Evolutionary conservation across 768 basidiomycete species (phyloP).

Genomic region (Naganishia friedmannii): DNA sequence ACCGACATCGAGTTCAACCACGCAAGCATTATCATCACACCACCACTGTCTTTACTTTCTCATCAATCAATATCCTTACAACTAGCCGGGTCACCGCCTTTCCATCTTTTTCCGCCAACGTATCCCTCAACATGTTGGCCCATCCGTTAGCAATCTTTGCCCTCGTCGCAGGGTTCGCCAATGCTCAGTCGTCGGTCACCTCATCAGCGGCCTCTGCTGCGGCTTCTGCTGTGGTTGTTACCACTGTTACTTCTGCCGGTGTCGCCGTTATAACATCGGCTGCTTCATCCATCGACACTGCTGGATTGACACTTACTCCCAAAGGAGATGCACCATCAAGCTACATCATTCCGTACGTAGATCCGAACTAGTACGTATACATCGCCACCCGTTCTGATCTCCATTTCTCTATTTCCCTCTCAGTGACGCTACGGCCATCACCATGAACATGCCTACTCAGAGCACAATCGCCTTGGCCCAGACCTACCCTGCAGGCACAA

Average conservation of each 20-base stretch:
- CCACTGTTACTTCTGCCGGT: slow-evolving; percentile 11
- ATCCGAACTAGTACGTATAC: not conserved
- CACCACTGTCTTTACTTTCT: slow-evolving; percentile 19
- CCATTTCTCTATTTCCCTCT: not conserved
- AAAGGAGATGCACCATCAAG: slow-evolving; percentile 18
- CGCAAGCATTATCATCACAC: slow-evolving; percentile 4
- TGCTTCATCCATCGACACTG: slow-evolving; percentile 6
- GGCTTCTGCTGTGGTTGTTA: not conserved
- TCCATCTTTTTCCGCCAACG: not conserved
- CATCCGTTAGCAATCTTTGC: slow-evolving; percentile 16
- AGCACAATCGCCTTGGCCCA: slow-evolving; percentile 34
- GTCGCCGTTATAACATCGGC: slow-evolving; percentile 9
- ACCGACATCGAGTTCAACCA: not conserved
- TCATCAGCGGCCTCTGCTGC: slow-evolving; percentile 5
- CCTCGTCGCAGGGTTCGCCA: slow-evolving; percentile 20
- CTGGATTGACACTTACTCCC: slow-evolving; percentile 17
- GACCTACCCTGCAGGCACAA: slow-evolving; percentile 43
- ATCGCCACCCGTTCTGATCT: not conserved
- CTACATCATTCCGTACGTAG: slow-evolving; percentile 14
- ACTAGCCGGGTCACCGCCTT: not conserved
- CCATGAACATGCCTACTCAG: slow-evolving; percentile 25
- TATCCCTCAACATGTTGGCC: slow-evolving; percentile 20
- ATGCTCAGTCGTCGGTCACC: slow-evolving; percentile 17
- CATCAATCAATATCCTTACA: not conserved
- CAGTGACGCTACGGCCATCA: slow-evolving; percentile 30